Percentiles rank a stretch among this genome's conserved stretches.
phyloP scores from a whole-genome alignment of 768 basidiomycete species.

The Leccinum boreale region DNA sequence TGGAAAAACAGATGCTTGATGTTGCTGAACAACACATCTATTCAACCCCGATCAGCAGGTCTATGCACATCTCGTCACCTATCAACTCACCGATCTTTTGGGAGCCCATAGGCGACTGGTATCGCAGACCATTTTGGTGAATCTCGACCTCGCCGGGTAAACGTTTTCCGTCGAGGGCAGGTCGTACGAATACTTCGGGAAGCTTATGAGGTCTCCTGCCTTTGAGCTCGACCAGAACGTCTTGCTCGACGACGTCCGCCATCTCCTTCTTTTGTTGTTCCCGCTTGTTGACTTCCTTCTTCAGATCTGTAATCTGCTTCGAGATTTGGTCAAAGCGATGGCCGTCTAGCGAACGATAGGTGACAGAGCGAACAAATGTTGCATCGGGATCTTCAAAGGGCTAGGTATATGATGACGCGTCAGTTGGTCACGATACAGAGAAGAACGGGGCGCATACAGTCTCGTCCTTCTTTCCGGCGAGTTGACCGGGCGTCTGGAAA shows the following conservation, averaged over 20 bases:
- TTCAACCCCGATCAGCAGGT: slow-evolving; percentile 3
- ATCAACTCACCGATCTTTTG: slow-evolving; percentile 80
- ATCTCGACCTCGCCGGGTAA: slow-evolving; percentile 98
- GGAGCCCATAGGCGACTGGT: slow-evolving; percentile 79
- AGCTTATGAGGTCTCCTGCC: slow-evolving; percentile 83
- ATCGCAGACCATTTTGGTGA: slow-evolving; percentile 94
- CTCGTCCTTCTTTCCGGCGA: slow-evolving; percentile 98
- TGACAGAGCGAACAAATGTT: slow-evolving; percentile 93
- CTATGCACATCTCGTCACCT: neutral
- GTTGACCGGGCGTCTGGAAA: slow-evolving; percentile 97
- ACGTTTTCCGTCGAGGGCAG: slow-evolving; percentile 92
- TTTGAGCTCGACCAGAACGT: slow-evolving; percentile 81
- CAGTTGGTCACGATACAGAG: slow-evolving; percentile 1
- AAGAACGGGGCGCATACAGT: slow-evolving; percentile 52
- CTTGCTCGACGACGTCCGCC: slow-evolving; percentile 98
- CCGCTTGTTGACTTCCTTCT: slow-evolving; percentile 95
- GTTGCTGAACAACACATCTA: slow-evolving; percentile 94
- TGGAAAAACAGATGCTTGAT: slow-evolving; percentile 99
- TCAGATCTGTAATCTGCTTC: slow-evolving; percentile 91
- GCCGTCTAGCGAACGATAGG: slow-evolving; percentile 87
- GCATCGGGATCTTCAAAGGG: slow-evolving; percentile 97
- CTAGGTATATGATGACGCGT: slow-evolving; percentile 33
- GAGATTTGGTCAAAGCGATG: slow-evolving; percentile 86
- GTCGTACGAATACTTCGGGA: slow-evolving; percentile 89
- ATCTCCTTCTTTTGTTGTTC: slow-evolving; percentile 98